Percentiles rank a stretch among this genome's conserved stretches.
phyloP scores from a whole-genome alignment of 2,329 filamentous ascomycete genomes.

The Ilyonectria mors-panacis region DNA sequence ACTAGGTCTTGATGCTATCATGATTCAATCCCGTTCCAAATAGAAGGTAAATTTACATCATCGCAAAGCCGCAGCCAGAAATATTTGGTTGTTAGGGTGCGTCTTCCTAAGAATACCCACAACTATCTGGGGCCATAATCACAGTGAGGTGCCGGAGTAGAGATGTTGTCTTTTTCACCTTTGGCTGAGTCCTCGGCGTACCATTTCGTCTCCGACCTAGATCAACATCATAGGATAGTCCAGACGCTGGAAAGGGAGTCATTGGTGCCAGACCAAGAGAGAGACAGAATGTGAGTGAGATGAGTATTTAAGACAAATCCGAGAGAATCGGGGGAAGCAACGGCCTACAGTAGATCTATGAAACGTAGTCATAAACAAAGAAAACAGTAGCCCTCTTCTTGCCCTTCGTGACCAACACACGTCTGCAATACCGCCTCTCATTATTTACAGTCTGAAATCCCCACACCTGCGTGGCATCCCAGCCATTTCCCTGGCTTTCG shows the following conservation, averaged over 20 bases:
- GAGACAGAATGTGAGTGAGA: no score
- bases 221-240: no score
- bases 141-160: neutral
- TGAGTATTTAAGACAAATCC: no score
- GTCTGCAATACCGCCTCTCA: constrained; percentile 66
- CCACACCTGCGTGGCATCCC: constrained; percentile 72
- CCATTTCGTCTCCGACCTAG: no score
- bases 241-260: no score
- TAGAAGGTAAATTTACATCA: no score
- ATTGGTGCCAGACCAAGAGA: no score
- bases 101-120: constrained; percentile 11
- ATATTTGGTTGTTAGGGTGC: constrained; percentile 6
- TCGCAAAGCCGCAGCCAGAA: neutral
- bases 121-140: neutral
- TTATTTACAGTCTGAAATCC: constrained; percentile 70
- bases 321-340: no score
- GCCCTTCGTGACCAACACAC: constrained; percentile 68
- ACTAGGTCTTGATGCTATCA: no score
- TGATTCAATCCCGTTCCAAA: no score
- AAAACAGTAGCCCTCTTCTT: constrained; percentile 63
- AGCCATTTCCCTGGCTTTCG: constrained; percentile 65
- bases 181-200: no score
- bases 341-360: constrained; percentile 22
- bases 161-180: no score
- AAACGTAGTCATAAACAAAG: constrained; percentile 69